Conservation (phyloP, 306 rosid species). For the Lagenaria siceraria region DNA sequence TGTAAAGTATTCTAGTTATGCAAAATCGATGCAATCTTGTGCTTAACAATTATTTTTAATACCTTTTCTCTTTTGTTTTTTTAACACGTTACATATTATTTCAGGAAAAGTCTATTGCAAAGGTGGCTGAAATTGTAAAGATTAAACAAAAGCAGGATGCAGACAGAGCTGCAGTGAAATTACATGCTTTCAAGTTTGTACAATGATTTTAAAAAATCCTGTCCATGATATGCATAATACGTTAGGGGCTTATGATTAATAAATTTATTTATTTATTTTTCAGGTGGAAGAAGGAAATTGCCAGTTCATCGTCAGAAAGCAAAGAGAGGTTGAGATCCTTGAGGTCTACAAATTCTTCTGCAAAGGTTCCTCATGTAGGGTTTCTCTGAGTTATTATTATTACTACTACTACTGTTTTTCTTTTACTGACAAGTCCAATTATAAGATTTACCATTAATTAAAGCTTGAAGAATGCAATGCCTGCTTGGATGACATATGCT, state of each 20-base stretch:
- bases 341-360: slow-evolving; percentile 39
- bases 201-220: background rate
- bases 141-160: slow-evolving; percentile 69
- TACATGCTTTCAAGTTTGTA: slow-evolving; percentile 74
- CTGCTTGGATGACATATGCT: background rate
- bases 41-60: background rate
- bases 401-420: too few relatives aligned
- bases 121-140: slow-evolving; percentile 45
- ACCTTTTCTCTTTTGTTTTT: background rate
- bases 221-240: slow-evolving; percentile 7
- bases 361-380: slow-evolving; percentile 29
- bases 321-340: slow-evolving; percentile 60
- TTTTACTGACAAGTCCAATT: background rate
- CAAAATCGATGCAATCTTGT: background rate
- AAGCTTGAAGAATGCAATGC: background rate
- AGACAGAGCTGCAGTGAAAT: slow-evolving; percentile 50
- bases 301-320: slow-evolving; percentile 27
- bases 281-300: slow-evolving; percentile 26
- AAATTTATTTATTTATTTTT: slow-evolving; percentile 21
- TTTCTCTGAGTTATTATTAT: background rate
- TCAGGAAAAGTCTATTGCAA: slow-evolving; percentile 37
- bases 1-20: background rate
- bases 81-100: background rate
- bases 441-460: background rate
- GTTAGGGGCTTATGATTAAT: slow-evolving; percentile 3